phyloP scores from a whole-genome alignment of 192 early-diverging fungal species.

The Coemansia sp. region DNA sequence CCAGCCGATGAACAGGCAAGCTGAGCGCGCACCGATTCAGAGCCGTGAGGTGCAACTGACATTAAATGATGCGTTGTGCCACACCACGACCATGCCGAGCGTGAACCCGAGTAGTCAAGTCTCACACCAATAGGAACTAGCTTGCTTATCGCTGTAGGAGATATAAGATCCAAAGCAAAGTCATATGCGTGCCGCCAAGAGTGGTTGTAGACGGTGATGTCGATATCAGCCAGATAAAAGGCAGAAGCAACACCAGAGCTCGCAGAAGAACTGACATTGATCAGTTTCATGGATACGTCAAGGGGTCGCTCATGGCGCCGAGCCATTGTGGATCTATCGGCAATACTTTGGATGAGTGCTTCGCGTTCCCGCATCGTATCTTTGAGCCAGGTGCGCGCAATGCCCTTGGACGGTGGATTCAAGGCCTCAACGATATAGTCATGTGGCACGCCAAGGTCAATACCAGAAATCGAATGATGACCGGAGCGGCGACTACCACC shows the following conservation, averaged over 20 bases:
- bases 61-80: slow-evolving; percentile 16
- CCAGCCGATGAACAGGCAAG: slow-evolving; percentile 30
- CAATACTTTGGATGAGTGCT: slow-evolving; percentile 39
- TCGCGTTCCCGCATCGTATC: slow-evolving; percentile 45
- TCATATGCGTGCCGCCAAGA: slow-evolving; percentile 48
- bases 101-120: slow-evolving; percentile 32
- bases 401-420: slow-evolving; percentile 49
- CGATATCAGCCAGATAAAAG: slow-evolving; percentile 20
- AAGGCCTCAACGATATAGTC: slow-evolving; percentile 62
- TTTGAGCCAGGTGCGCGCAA: slow-evolving; percentile 45
- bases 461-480: slow-evolving; percentile 91
- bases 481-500: slow-evolving; percentile 52
- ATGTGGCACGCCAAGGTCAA: slow-evolving; percentile 80
- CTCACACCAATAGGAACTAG: slow-evolving; percentile 4
- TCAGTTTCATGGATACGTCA: slow-evolving; percentile 23
- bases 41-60: slow-evolving; percentile 11
- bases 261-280: background rate
- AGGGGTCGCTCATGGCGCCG: slow-evolving; percentile 32
- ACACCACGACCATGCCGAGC: slow-evolving; percentile 48
- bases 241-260: background rate
- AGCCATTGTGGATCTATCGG: slow-evolving; percentile 5
- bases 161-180: slow-evolving; percentile 29
- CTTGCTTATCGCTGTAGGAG: slow-evolving; percentile 27
- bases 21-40: slow-evolving; percentile 8
- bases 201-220: slow-evolving; percentile 37